phyloP scores from a whole-genome alignment of 108 stramenopile species.

The Discostella pseudostelligera region DNA sequence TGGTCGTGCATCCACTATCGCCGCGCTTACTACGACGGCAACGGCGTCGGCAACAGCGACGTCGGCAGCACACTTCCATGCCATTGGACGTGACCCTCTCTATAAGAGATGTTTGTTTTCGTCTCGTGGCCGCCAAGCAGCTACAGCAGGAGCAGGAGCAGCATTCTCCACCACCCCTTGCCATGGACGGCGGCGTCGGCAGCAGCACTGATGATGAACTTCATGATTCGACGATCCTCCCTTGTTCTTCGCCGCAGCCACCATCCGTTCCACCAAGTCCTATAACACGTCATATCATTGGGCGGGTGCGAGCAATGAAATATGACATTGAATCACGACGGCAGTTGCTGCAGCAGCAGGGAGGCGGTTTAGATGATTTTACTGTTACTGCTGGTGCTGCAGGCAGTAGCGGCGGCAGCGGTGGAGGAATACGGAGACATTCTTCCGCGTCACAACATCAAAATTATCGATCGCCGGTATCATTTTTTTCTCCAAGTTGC shows the following conservation, averaged over 20 bases:
- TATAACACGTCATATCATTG: conserved; percentile 2
- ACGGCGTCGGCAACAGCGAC: not conserved
- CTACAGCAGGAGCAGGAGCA: not conserved
- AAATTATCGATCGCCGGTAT: no score
- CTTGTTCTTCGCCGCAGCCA: not conserved
- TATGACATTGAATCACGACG: not conserved
- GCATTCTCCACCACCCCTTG: not conserved
- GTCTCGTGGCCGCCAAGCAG: conserved; percentile 6
- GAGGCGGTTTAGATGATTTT: not conserved
- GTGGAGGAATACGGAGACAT: not conserved
- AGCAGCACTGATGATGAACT: not conserved
- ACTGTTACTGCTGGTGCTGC: no score
- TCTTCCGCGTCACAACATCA: not conserved
- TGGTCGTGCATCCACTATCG: no score
- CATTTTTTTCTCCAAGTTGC: not conserved
- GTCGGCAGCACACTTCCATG: not conserved
- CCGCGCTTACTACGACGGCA: no score
- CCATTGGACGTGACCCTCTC: conserved; percentile 20
- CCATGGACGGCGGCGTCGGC: not conserved
- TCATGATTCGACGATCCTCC: not conserved
- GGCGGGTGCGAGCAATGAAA: conserved; percentile 23
- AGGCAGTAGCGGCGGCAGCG: not conserved
- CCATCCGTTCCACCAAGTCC: conserved; percentile 8
- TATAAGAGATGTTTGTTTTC: conserved; percentile 22
- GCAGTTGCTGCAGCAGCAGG: not conserved